Evolutionary conservation across 345 rosid species (phyloP), one percentile per base, ranked within the genome.

Genomic region (Citrus medica): DNA sequence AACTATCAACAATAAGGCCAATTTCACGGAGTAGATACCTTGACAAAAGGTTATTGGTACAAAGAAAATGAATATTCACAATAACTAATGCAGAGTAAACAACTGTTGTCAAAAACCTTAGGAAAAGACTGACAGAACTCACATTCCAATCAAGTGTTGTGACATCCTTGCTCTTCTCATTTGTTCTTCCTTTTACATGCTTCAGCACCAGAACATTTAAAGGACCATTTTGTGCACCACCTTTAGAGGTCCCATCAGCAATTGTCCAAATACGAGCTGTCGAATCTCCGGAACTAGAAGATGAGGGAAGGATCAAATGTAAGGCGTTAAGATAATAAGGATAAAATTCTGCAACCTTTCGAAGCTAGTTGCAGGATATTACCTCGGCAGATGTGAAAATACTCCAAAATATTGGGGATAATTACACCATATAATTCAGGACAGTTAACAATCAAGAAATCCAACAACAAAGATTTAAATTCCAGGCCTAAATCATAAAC

Each of bases 61-160:
- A 33, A 17, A 17, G 4, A 53, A 76, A 67, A 25, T 53, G 16
- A 35, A 37, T 64, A 62, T 74, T 62, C 38, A 28, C 14, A 40
- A 24, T 35, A 24, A 55, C 19, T 32, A 63, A 27, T 10, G 17
- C 56, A 33, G 16, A 58, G 73, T 40, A 40, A 51, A 30, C 13
- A 53, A 56, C 6, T 22, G 37, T 55, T 59, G 7, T 22, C 10
- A 30, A 71, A 67, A 74, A 67, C 42, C 60, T 78, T 35, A 77
- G 61, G 59, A 55, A 63, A 69, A 82, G 51, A 51, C 42, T 16
- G 80, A 64, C 56, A 82, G 30, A 79, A 61, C 99, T 93, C 83
- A 97, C 99, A 89, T 94, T 97, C 99, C 99, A 97, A 86, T 97
- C 99, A 63, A 97, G 93, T 42, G 99, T 94, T 13, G 99, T 97